phyloP scores from a whole-genome alignment of 441 rosid species.

The Syzygium syzygioides region DNA sequence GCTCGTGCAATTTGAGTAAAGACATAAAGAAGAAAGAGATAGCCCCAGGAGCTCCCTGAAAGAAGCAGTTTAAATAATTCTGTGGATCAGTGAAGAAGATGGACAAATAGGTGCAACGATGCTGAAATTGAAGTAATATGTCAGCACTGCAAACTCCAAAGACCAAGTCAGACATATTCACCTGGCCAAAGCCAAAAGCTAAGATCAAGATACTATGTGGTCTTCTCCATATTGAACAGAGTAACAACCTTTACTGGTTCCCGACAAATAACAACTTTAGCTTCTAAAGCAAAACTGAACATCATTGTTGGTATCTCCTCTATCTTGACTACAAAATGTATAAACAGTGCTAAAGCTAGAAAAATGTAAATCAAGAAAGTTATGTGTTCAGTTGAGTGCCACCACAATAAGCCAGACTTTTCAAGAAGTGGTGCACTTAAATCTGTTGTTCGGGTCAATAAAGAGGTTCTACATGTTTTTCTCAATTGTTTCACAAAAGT shows the following conservation, averaged over 20 bases:
- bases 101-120: neutral
- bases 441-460: neutral
- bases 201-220: neutral
- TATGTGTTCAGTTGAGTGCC: neutral
- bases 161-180: neutral
- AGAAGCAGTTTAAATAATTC: neutral
- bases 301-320: neutral
- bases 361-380: neutral
- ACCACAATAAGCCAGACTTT: neutral
- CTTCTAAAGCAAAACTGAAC: neutral
- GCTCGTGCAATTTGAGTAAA: neutral
- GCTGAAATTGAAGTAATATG: neutral
- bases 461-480: neutral
- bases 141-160: neutral
- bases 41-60: neutral
- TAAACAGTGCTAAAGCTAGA: neutral
- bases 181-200: neutral
- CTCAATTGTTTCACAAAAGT: neutral
- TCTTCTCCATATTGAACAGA: neutral
- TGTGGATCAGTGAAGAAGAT: neutral
- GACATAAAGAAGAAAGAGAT: neutral
- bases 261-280: neutral
- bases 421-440: neutral
- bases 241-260: neutral
- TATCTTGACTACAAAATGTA: neutral